Conservation (phyloP, 2,329 filamentous ascomycete species). For the Cyclaneusma minus region DNA sequence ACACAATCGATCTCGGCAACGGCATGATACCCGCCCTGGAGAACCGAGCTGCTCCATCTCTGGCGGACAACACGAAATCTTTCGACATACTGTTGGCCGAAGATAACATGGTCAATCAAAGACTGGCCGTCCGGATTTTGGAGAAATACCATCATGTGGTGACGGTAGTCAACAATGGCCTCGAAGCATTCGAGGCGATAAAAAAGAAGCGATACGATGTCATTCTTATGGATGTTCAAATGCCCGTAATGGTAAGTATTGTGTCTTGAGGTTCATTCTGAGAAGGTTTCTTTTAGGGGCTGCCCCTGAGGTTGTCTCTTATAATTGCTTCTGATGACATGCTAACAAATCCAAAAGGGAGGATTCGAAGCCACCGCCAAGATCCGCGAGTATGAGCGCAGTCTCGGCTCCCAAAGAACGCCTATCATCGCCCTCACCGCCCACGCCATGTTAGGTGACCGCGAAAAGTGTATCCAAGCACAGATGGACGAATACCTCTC, state of each 20-base stretch:
- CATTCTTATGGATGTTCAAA: constrained; percentile 98
- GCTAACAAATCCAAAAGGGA: constrained; percentile 42
- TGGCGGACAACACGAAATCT: constrained; percentile 86
- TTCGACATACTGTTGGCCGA: constrained; percentile 93
- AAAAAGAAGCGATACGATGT: constrained; percentile 89
- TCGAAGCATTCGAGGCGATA: constrained; percentile 84
- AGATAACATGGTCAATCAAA: constrained; percentile 95
- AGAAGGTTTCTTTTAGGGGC: constrained; percentile 1
- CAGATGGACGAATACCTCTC: constrained; percentile 99
- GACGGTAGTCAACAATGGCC: constrained; percentile 86
- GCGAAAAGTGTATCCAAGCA: constrained; percentile 94
- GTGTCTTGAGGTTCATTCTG: constrained; percentile 2
- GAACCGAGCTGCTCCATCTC: constrained; percentile 77
- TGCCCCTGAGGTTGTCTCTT: too few species aligned
- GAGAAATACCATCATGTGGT: constrained; percentile 92
- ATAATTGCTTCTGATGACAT: constrained; percentile 6
- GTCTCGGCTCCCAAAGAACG: constrained; percentile 63
- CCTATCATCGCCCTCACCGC: constrained; percentile 95
- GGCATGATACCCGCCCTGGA: constrained; percentile 92
- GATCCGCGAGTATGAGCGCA: constrained; percentile 87
- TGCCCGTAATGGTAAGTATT: constrained; percentile 83
- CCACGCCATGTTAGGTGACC: constrained; percentile 95
- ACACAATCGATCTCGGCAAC: constrained; percentile 86
- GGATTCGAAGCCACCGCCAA: constrained; percentile 95
- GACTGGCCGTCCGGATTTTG: constrained; percentile 87